Evolutionary conservation across 1,284 basidiomycete genomes (phyloP), one percentile per base, ranked within the genome.

Genomic region (Heterobasidion occidentale): DNA sequence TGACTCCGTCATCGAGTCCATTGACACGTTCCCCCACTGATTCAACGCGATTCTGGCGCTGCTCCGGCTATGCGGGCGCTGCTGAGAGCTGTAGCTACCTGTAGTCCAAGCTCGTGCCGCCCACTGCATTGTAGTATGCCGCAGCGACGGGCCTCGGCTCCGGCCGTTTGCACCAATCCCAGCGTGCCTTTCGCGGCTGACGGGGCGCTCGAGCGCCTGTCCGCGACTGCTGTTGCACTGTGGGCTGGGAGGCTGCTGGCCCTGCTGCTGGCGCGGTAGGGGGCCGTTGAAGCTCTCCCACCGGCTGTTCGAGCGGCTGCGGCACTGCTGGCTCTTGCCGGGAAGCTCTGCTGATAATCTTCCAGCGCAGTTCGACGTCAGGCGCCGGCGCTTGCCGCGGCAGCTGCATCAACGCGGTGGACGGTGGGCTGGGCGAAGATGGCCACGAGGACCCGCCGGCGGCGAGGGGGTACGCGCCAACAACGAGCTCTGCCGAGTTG

Each of bases 341-440:
- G 94, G 69, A 98, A 82, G 0, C 88, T 84, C 65, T 94, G 92
- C 15, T 86, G 81, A 65, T 97, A 97, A 61, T 85, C 79, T 5
- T 75, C 77, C 9, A 94, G 69, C 2, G 94, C 86, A 17, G 87
- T 81, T 91, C 88, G 7, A 82, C 78, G 0, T 77, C 67, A 9
- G 86, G 77, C 2, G 74, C 68, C 2, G 74, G 60, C 0, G 77
- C 61, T 46, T 79, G 75, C 0, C 73, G 66, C 0, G 90, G 81
- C 0, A 81, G 82, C 70, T 79, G 74, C 84, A 92, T 93, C 68
- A 94, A 84, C 2, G 80, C 87, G 1, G 90, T 83, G 14, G 75
- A 83, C 7, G 86, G 86, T 14, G 72, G 78, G 59, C 79, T 80
- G 0, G 92, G 91, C 1, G 92, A 92, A 1, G 81, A 63, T 0